Percentiles rank a stretch among this genome's conserved stretches.
phyloP scores from a whole-genome alignment of 208 protist genomes.

The Dictyostelium gargantuum region DNA sequence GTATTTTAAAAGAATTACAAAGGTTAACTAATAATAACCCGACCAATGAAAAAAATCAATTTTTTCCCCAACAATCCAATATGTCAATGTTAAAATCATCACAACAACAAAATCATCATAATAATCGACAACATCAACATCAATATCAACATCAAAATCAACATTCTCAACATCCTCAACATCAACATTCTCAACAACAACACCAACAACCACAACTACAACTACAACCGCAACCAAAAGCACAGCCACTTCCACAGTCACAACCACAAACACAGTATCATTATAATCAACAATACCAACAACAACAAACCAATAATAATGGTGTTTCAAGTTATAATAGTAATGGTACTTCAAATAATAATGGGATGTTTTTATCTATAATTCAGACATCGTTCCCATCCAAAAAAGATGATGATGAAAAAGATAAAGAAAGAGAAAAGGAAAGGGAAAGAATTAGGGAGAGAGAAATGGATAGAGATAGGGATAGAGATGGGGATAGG shows the following conservation, averaged over 20 bases:
- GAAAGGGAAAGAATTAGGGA: not conserved
- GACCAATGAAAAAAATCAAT: no score
- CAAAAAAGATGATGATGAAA: not conserved
- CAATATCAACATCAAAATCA: not conserved
- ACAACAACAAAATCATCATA: not conserved
- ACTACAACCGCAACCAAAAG: not conserved
- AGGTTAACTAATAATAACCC: no score
- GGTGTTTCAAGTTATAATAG: no score
- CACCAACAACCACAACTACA: not conserved
- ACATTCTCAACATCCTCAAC: not conserved
- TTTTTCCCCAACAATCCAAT: no score
- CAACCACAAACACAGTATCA: not conserved
- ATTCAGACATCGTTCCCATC: no score
- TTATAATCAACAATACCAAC: not conserved
- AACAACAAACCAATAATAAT: no score
- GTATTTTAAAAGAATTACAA: no score
- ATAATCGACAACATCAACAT: not conserved
- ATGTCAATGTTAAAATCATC: no score
- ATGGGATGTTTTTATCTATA: no score
- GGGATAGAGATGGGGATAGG: not conserved
- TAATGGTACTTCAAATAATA: no score
- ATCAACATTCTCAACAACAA: not conserved
- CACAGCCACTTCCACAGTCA: not conserved
- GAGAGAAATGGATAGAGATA: not conserved
- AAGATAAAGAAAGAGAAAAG: not conserved